Evolutionary conservation across 768 basidiomycete genomes (phyloP).

Genomic region (Collybia mongolica): DNA sequence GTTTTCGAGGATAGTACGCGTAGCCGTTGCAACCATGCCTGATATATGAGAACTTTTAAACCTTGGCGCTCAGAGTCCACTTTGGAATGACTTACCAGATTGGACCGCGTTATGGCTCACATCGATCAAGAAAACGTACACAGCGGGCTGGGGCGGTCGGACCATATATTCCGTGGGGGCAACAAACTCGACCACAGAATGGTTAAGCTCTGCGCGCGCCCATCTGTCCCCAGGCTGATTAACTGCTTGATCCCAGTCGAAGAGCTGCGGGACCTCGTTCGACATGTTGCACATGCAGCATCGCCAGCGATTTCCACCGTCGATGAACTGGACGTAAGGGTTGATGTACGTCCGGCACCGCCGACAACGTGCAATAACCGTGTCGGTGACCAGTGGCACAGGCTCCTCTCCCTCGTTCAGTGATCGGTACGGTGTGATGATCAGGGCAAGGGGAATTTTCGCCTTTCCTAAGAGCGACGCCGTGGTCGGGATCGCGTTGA

Average conservation of each 20-base stretch:
- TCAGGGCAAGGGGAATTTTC: conserved; percentile 85
- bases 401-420: conserved; percentile 79
- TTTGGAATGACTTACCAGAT: conserved; percentile 52
- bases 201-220: conserved; percentile 90
- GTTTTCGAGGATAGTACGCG: conserved; percentile 93
- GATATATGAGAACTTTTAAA: background rate
- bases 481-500: conserved; percentile 92
- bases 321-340: conserved; percentile 96
- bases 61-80: too few species aligned
- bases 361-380: conserved; percentile 93
- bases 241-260: conserved; percentile 95
- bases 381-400: conserved; percentile 90
- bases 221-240: conserved; percentile 97
- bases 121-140: conserved; percentile 96
- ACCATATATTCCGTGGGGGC: conserved; percentile 99
- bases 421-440: conserved; percentile 89
- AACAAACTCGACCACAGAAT: conserved; percentile 93
- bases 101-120: conserved; percentile 91
- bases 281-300: conserved; percentile 99
- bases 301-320: conserved; percentile 98
- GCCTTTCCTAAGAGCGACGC: conserved; percentile 84
- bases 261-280: conserved; percentile 97
- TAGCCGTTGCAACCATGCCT: conserved; percentile 99
- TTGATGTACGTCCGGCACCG: conserved; percentile 97
- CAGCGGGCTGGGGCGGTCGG: conserved; percentile 94